Conservation (phyloP, 1,139 yeast species). For the Yamadazyma triangularis region DNA sequence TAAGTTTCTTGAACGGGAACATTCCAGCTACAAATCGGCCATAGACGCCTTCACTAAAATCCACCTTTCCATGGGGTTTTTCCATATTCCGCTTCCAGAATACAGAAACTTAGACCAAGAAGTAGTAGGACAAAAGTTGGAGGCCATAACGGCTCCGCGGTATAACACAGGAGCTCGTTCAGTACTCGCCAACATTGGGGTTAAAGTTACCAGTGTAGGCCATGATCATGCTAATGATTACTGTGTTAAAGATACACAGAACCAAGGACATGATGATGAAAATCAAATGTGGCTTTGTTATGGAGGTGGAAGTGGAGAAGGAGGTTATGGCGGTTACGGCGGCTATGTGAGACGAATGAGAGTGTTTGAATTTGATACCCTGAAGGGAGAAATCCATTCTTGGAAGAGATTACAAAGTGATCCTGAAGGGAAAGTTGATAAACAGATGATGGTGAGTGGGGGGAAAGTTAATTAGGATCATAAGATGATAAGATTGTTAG, state of each 20-base stretch:
- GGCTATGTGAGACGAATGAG: constrained; percentile 77
- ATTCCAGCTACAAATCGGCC: constrained; percentile 24
- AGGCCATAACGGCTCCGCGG: constrained; percentile 74
- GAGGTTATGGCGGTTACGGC: constrained; percentile 91
- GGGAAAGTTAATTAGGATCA: too few species aligned
- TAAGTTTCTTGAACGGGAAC: constrained; percentile 48
- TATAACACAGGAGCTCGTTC: constrained; percentile 64
- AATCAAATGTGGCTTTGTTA: constrained; percentile 78
- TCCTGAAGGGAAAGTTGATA: constrained; percentile 50
- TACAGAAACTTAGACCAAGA: constrained; percentile 50
- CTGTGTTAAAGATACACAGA: constrained; percentile 53
- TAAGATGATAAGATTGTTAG: too few species aligned
- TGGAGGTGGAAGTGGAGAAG: constrained; percentile 92
- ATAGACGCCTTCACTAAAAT: constrained; percentile 26
- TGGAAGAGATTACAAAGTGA: constrained; percentile 69
- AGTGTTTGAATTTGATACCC: constrained; percentile 60
- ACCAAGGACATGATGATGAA: constrained; percentile 17
- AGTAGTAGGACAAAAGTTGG: constrained; percentile 57
- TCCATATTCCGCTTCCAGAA: constrained; percentile 92
- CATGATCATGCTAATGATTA: constrained; percentile 95
- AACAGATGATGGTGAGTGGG: constrained; percentile 50
- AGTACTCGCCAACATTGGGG: constrained; percentile 57
- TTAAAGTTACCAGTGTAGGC: constrained; percentile 73
- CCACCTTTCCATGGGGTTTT: constrained; percentile 78
- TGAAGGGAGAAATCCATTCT: constrained; percentile 48